A percentile compares a stretch with the other conserved stretches of the same genome.
These are phyloP conservation scores for Aspergillus versicolor DNA, from an alignment of 2,329 filamentous ascomycete genomes.

Conservation along the genomic window DNA sequence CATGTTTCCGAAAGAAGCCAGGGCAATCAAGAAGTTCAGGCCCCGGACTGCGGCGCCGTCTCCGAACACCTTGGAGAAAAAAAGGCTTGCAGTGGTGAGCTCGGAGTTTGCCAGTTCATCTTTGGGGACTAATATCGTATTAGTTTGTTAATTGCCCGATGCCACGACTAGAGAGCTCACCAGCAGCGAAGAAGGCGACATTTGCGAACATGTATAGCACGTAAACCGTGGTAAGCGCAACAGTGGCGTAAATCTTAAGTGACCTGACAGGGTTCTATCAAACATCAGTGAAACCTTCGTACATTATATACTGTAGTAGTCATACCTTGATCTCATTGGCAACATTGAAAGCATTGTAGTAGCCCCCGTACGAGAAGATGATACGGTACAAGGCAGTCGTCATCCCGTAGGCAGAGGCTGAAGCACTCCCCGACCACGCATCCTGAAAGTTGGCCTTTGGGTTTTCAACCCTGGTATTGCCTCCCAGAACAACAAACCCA, in stretches of 20 bases:
- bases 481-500: constrained; percentile 62
- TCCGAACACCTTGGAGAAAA: constrained; percentile 61
- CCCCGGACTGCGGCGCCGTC: constrained; percentile 48
- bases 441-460: constrained; percentile 56
- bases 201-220: constrained; percentile 60
- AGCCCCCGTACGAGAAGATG: constrained; percentile 59
- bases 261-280: constrained; percentile 55
- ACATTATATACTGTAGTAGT: background rate
- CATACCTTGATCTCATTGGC: constrained; percentile 58
- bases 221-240: constrained; percentile 53
- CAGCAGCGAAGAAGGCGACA: constrained; percentile 59
- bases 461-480: constrained; percentile 51
- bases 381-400: constrained; percentile 60
- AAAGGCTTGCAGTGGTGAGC: constrained; percentile 56
- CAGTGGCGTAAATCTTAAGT: constrained; percentile 50
- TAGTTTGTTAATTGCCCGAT: too few relatives aligned
- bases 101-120: constrained; percentile 52
- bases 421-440: constrained; percentile 52
- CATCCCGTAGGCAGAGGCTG: constrained; percentile 47
- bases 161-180: background rate
- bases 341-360: constrained; percentile 61
- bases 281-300: background rate
- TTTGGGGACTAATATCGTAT: constrained; percentile 43
- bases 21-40: constrained; percentile 57
- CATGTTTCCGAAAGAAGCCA: constrained; percentile 61